phyloP scores from a whole-genome alignment of 805 yeast species.

The Diddensiella caesifluorescens region DNA sequence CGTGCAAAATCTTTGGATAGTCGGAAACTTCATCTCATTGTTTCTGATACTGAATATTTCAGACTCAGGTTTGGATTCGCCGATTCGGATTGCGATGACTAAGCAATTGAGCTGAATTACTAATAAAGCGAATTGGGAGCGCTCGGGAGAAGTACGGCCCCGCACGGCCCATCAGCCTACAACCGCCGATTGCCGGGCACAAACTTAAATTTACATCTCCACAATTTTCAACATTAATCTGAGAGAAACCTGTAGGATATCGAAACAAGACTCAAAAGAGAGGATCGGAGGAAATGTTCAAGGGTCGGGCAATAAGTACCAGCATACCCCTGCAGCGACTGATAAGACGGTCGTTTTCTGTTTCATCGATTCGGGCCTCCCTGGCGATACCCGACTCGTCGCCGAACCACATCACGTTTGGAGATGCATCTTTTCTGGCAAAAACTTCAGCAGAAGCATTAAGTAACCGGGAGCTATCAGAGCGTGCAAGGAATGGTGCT shows the following conservation, averaged over 20 bases:
- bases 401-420: slow-evolving; percentile 22
- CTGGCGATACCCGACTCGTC: slow-evolving; percentile 12
- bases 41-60: no score
- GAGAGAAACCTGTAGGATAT: no score
- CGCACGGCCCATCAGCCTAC: slow-evolving; percentile 1
- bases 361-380: not conserved
- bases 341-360: not conserved
- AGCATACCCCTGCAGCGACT: not conserved
- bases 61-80: no score
- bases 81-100: slow-evolving; percentile 1
- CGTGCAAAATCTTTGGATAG: no score
- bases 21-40: no score
- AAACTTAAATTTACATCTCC: not conserved
- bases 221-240: not conserved
- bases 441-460: slow-evolving; percentile 19
- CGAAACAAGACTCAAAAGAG: no score
- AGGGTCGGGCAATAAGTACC: not conserved
- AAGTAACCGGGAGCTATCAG: slow-evolving; percentile 21
- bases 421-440: slow-evolving; percentile 27
- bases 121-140: no score
- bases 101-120: no score
- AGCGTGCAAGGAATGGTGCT: slow-evolving; percentile 16
- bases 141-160: no score
- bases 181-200: slow-evolving; percentile 3
- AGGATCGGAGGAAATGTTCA: not conserved